Evolutionary conservation across 805 yeast species (phyloP).

Genomic region (Yarrowia divulgata): DNA sequence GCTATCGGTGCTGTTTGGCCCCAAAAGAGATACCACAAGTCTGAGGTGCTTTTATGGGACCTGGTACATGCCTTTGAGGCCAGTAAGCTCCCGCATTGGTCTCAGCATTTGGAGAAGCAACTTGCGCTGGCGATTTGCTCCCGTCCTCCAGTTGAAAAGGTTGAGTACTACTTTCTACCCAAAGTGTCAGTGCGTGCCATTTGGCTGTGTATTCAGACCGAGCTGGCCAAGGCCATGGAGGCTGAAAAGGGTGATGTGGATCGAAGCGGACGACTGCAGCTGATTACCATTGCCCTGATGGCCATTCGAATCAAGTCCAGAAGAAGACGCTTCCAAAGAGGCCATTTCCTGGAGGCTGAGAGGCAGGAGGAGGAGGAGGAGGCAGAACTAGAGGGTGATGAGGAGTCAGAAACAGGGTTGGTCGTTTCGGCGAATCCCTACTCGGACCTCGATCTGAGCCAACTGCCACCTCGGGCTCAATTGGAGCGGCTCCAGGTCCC

Average conservation of each 20-base stretch:
- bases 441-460: background rate
- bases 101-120: slow-evolving; percentile 22
- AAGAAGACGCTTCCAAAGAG: slow-evolving; percentile 16
- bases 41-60: slow-evolving; percentile 20
- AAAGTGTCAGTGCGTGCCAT: slow-evolving; percentile 28
- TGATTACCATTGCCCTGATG: slow-evolving; percentile 11
- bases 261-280: slow-evolving; percentile 10
- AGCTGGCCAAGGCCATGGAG: slow-evolving; percentile 24
- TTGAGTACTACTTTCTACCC: slow-evolving; percentile 30
- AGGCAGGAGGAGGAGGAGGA: background rate
- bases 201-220: slow-evolving; percentile 38
- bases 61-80: slow-evolving; percentile 17
- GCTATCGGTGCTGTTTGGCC: slow-evolving; percentile 12
- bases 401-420: background rate
- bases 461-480: slow-evolving; percentile 11
- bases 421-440: background rate
- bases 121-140: background rate
- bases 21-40: slow-evolving; percentile 4
- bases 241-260: slow-evolving; percentile 10
- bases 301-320: slow-evolving; percentile 31
- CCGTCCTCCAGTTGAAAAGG: slow-evolving; percentile 30
- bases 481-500: slow-evolving; percentile 7
- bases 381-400: background rate
- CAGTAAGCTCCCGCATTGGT: slow-evolving; percentile 28
- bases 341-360: slow-evolving; percentile 9